These are phyloP conservation scores for Comarum palustre DNA, from an alignment of 306 rosid genomes.

Conservation along the genomic window DNA sequence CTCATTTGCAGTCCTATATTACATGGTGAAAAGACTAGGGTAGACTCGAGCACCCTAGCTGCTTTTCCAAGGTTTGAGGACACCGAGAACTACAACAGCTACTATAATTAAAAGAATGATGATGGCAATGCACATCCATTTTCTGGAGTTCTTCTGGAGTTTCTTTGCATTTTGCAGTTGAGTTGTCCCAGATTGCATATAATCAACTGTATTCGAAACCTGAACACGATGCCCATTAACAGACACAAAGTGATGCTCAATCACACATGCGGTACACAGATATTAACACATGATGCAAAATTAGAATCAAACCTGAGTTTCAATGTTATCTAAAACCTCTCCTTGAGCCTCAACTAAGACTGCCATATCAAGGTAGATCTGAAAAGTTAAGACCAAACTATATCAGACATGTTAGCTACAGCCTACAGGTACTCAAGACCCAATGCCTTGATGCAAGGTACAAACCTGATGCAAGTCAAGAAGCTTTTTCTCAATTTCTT, in stretches of 20 bases:
- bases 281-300: slow-evolving; percentile 13
- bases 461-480: slow-evolving; percentile 91
- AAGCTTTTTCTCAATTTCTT: slow-evolving; percentile 90
- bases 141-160: slow-evolving; percentile 79
- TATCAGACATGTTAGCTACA: slow-evolving; percentile 20
- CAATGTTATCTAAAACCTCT: slow-evolving; percentile 85
- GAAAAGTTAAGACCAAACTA: slow-evolving; percentile 21
- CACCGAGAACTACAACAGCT: slow-evolving; percentile 64
- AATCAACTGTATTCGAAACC: slow-evolving; percentile 68
- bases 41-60: slow-evolving; percentile 52
- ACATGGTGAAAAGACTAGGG: slow-evolving; percentile 41
- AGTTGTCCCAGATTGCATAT: slow-evolving; percentile 76
- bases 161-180: slow-evolving; percentile 81
- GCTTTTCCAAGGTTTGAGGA: slow-evolving; percentile 81
- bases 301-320: slow-evolving; percentile 70
- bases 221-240: slow-evolving; percentile 52
- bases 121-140: slow-evolving; percentile 86
- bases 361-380: slow-evolving; percentile 94
- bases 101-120: slow-evolving; percentile 65
- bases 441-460: slow-evolving; percentile 4
- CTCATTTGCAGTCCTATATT: slow-evolving; percentile 12
- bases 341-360: slow-evolving; percentile 96
- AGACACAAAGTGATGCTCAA: slow-evolving; percentile 28
- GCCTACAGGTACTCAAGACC: background rate
- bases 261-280: slow-evolving; percentile 20